Evolutionary conservation across 495 filamentous ascomycete species (phyloP).

Genomic region (Podospora fimiseda): DNA sequence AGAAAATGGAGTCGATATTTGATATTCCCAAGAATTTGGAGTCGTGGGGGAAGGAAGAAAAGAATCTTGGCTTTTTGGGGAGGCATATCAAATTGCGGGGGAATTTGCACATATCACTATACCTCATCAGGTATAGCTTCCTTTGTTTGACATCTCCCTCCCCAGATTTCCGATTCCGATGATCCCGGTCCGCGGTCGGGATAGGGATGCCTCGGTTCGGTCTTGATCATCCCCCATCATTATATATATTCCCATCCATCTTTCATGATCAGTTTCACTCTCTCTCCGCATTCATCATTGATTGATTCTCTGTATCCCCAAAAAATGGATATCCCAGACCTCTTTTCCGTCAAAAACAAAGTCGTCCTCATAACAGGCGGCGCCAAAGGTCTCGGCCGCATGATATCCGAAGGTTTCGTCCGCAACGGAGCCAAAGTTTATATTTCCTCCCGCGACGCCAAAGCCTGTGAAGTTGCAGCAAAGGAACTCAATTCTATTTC

Average conservation of each 20-base stretch:
- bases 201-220: neutral
- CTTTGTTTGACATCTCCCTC: neutral
- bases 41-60: no score
- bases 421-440: constrained; percentile 76
- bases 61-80: constrained; percentile 2
- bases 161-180: neutral
- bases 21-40: no score
- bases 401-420: constrained; percentile 77
- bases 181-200: no score
- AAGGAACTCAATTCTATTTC: constrained; percentile 22
- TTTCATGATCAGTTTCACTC: neutral
- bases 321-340: constrained; percentile 48
- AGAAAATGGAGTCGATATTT: no score
- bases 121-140: neutral
- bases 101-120: neutral
- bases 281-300: no score
- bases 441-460: constrained; percentile 63
- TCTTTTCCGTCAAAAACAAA: constrained; percentile 53
- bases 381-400: constrained; percentile 61
- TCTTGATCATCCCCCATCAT: neutral
- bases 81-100: neutral
- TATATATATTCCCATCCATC: neutral
- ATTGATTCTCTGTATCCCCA: neutral
- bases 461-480: constrained; percentile 27
- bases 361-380: constrained; percentile 39